Percentiles rank a stretch among this genome's conserved stretches.
Evolutionary conservation across 2,329 filamentous ascomycete species (phyloP).

Genomic region (Periconia sp.): DNA sequence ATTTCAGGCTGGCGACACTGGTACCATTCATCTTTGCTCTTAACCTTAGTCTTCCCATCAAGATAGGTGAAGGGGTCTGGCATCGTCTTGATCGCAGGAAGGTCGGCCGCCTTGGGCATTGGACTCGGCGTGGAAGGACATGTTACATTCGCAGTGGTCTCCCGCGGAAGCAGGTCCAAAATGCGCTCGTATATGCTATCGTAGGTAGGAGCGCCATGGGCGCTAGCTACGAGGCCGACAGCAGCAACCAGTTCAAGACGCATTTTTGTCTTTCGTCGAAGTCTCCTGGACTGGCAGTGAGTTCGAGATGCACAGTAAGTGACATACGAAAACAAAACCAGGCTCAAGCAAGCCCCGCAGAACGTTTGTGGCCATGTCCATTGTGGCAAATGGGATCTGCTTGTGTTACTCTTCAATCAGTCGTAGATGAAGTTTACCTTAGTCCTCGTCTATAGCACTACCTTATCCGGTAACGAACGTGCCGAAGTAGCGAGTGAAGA

Average conservation of each 20-base stretch:
- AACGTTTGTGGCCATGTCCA: neutral
- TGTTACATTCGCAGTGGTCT: constrained; percentile 29
- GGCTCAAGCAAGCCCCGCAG: constrained; percentile 1
- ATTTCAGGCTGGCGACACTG: constrained; percentile 59
- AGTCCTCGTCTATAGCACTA: constrained; percentile 1
- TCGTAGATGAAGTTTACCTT: constrained; percentile 14
- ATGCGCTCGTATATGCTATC: constrained; percentile 6
- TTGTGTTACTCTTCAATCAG: constrained; percentile 10
- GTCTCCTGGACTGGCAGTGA: neutral
- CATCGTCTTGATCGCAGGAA: constrained; percentile 36
- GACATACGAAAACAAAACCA: neutral
- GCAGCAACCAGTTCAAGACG: constrained; percentile 12
- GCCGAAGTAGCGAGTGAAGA: constrained; percentile 2
- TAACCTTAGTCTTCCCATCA: constrained; percentile 51
- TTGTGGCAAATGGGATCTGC: constrained; percentile 5
- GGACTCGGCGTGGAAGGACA: constrained; percentile 34
- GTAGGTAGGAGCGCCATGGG: constrained; percentile 14
- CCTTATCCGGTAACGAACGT: neutral
- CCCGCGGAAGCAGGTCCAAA: constrained; percentile 21
- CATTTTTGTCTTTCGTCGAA: constrained; percentile 13
- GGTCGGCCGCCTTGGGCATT: constrained; percentile 29
- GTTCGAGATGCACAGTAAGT: neutral
- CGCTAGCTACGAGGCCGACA: constrained; percentile 8
- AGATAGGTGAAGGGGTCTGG: constrained; percentile 56
- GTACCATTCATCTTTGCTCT: constrained; percentile 57